Evolutionary conservation across 768 basidiomycete genomes (phyloP).

Genomic region (Nevesoporus exiguus): DNA sequence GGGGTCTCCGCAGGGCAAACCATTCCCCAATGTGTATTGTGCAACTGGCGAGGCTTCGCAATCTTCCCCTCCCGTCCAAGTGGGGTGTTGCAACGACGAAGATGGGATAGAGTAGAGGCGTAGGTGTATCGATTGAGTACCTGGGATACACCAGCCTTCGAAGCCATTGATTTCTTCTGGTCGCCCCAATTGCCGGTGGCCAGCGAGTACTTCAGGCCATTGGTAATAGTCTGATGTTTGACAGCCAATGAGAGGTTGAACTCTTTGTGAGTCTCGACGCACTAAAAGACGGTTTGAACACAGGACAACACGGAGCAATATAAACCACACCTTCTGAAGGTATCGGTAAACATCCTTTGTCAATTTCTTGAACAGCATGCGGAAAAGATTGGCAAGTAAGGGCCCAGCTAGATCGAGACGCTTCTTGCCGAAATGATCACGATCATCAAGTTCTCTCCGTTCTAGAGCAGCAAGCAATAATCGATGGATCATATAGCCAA

Average conservation of each 20-base stretch:
- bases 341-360: slow-evolving; percentile 97
- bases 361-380: slow-evolving; percentile 94
- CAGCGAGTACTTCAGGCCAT: slow-evolving; percentile 95
- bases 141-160: slow-evolving; percentile 98
- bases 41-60: slow-evolving; percentile 97
- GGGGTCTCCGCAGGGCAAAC: slow-evolving; percentile 99
- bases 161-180: slow-evolving; percentile 97
- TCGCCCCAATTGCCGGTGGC: slow-evolving; percentile 99
- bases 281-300: slow-evolving; percentile 47
- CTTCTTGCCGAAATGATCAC: slow-evolving; percentile 99
- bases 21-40: slow-evolving; percentile 99
- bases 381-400: slow-evolving; percentile 92
- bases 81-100: slow-evolving; percentile 97
- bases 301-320: neutral
- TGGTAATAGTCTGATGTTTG: slow-evolving; percentile 95
- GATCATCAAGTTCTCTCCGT: slow-evolving; percentile 93
- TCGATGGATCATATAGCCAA: slow-evolving; percentile 99
- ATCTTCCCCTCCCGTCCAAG: slow-evolving; percentile 98
- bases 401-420: slow-evolving; percentile 95
- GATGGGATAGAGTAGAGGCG: slow-evolving; percentile 95
- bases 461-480: slow-evolving; percentile 91
- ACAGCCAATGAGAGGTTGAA: slow-evolving; percentile 91
- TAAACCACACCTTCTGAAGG: slow-evolving; percentile 77
- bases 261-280: slow-evolving; percentile 93
- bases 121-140: slow-evolving; percentile 98